Conservation (phyloP, 805 yeast species). For the Candida parachauliodes region DNA sequence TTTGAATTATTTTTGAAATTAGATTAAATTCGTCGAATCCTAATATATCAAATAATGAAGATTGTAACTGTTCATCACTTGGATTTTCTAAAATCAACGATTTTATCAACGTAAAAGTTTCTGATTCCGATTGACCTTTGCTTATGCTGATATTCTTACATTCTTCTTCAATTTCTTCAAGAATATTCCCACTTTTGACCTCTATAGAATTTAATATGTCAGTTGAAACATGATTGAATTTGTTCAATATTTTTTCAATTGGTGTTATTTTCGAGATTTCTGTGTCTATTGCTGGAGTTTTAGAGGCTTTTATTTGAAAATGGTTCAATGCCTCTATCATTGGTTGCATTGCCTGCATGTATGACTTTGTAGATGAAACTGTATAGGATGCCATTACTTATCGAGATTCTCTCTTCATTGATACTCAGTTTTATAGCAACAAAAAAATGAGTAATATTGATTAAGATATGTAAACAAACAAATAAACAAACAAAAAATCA, state of each 20-base stretch:
- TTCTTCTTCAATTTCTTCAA: constrained; percentile 23
- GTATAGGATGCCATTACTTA: constrained; percentile 41
- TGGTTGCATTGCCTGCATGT: constrained; percentile 73
- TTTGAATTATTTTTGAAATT: constrained; percentile 57
- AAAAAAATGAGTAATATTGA: neutral
- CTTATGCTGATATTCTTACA: constrained; percentile 31
- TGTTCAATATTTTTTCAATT: constrained; percentile 30
- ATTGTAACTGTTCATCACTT: constrained; percentile 62
- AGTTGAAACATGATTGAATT: constrained; percentile 38
- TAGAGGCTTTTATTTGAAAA: constrained; percentile 18
- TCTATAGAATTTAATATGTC: constrained; percentile 17
- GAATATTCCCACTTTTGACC: constrained; percentile 9
- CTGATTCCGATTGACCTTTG: constrained; percentile 30
- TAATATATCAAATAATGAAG: constrained; percentile 68
- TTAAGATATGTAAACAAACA: neutral
- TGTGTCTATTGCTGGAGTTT: constrained; percentile 37
- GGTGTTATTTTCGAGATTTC: constrained; percentile 26
- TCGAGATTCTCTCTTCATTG: no score
- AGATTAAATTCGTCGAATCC: constrained; percentile 87
- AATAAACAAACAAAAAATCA: neutral
- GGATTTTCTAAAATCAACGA: constrained; percentile 31
- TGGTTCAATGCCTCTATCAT: constrained; percentile 50
- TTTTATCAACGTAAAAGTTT: constrained; percentile 21
- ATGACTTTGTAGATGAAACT: constrained; percentile 67
- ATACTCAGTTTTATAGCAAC: no score